phyloP scores from a whole-genome alignment of 2,329 filamentous ascomycete species.

The Claviceps digitariae region DNA sequence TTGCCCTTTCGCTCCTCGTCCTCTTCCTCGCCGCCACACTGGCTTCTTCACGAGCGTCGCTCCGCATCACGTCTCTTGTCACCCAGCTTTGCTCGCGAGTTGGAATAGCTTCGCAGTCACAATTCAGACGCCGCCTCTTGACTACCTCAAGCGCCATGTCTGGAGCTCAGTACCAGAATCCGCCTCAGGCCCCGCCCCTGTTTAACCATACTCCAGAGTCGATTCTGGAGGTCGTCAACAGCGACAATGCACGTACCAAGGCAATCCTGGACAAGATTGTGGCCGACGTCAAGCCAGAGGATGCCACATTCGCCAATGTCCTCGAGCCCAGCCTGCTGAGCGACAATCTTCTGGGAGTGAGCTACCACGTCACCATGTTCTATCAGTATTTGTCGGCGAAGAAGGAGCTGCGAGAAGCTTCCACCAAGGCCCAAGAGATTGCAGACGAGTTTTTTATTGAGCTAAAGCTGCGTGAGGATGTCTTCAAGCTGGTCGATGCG shows the following conservation, averaged over 20 bases:
- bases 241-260: constrained; percentile 49
- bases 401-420: constrained; percentile 56
- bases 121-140: constrained; percentile 19
- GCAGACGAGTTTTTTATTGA: constrained; percentile 69
- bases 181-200: constrained; percentile 63
- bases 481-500: constrained; percentile 54
- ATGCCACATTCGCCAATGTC: constrained; percentile 41
- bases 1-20: constrained; percentile 37
- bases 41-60: constrained; percentile 47
- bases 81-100: constrained; percentile 34
- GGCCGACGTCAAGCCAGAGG: constrained; percentile 39
- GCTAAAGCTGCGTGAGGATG: constrained; percentile 67
- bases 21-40: constrained; percentile 51
- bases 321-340: constrained; percentile 57
- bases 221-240: constrained; percentile 53
- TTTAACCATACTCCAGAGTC: constrained; percentile 63
- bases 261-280: constrained; percentile 54
- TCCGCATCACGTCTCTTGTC: constrained; percentile 45
- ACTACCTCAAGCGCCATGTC: constrained; percentile 46
- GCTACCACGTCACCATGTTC: constrained; percentile 57
- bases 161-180: constrained; percentile 52
- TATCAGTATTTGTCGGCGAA: constrained; percentile 67
- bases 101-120: background rate
- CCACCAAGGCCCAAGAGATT: constrained; percentile 60
- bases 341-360: constrained; percentile 50